Evolutionary conservation across 1,284 basidiomycete genomes (phyloP).

Genomic region (Irpex rosettiformis): DNA sequence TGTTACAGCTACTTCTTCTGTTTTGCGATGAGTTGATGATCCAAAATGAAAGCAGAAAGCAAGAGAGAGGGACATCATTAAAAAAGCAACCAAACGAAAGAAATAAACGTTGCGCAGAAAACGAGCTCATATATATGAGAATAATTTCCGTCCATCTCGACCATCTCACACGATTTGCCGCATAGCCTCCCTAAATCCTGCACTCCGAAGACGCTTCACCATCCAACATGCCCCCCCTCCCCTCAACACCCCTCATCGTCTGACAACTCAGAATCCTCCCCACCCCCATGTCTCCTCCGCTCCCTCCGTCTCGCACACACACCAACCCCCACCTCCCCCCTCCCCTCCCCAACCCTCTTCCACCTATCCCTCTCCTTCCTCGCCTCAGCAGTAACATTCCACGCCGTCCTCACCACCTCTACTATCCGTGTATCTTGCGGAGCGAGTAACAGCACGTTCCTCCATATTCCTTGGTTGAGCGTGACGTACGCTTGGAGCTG

Average conservation of each 20-base stretch:
- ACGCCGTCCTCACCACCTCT: conserved; percentile 43
- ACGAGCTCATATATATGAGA: too few relatives aligned
- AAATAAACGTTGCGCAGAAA: too few relatives aligned
- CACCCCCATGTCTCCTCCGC: background rate
- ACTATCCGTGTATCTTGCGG: conserved; percentile 35
- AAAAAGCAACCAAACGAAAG: too few relatives aligned
- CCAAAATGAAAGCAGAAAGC: too few relatives aligned
- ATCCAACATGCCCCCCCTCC: too few relatives aligned
- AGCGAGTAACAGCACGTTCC: conserved; percentile 46
- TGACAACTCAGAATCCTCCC: background rate
- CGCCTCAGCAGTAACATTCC: conserved; percentile 49
- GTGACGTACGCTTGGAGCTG: conserved; percentile 31
- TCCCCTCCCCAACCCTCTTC: background rate
- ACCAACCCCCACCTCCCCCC: background rate
- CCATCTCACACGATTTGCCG: too few relatives aligned
- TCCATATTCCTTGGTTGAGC: conserved; percentile 49
- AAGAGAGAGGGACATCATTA: too few relatives aligned
- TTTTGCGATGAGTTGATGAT: too few relatives aligned
- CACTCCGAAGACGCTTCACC: too few relatives aligned
- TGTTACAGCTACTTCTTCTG: too few relatives aligned
- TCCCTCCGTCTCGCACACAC: background rate
- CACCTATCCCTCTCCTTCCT: conserved; percentile 15
- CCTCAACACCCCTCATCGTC: background rate
- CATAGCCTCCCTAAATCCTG: too few relatives aligned
- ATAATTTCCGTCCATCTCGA: too few relatives aligned